phyloP scores from a whole-genome alignment of 345 rosid species.

The Arabis hirsuta region DNA sequence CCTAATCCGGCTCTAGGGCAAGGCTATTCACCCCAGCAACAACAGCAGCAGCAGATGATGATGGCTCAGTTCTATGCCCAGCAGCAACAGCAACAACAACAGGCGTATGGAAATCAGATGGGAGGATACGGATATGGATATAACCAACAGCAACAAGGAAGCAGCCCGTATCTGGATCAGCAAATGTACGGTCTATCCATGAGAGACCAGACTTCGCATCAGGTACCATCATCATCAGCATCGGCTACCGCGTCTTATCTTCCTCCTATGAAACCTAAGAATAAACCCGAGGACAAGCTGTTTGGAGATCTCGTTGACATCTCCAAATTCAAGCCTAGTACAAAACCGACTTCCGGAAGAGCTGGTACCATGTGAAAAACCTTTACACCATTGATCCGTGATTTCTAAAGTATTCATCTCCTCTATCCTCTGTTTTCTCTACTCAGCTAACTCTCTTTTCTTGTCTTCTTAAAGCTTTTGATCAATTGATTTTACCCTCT shows the following conservation, averaged over 20 bases:
- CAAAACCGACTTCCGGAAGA: slow-evolving; percentile 65
- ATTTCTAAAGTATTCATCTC: slow-evolving; percentile 27
- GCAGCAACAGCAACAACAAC: slow-evolving; percentile 56
- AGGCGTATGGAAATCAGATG: slow-evolving; percentile 43
- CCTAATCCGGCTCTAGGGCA: slow-evolving; percentile 29
- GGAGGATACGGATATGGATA: slow-evolving; percentile 76
- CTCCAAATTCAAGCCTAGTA: slow-evolving; percentile 70
- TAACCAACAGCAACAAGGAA: slow-evolving; percentile 73
- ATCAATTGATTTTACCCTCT: slow-evolving; percentile 33
- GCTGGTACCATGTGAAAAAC: slow-evolving; percentile 80
- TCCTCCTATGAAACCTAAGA: slow-evolving; percentile 62
- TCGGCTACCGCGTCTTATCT: slow-evolving; percentile 57
- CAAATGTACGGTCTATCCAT: slow-evolving; percentile 76
- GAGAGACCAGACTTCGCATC: slow-evolving; percentile 63
- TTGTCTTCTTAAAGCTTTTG: slow-evolving; percentile 25
- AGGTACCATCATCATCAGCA: slow-evolving; percentile 45
- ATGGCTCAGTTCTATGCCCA: slow-evolving; percentile 52
- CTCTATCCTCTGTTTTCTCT: slow-evolving; percentile 24
- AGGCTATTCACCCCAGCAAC: slow-evolving; percentile 51
- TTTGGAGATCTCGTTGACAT: slow-evolving; percentile 97
- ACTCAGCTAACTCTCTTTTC: slow-evolving; percentile 37
- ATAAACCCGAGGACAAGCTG: slow-evolving; percentile 80
- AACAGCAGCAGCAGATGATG: slow-evolving; percentile 63
- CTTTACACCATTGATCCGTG: neutral
- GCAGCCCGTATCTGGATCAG: slow-evolving; percentile 68